These are phyloP conservation scores for Rhododendron simsii DNA, from an alignment of 148 eudicot genomes.

Conservation along the genomic window DNA sequence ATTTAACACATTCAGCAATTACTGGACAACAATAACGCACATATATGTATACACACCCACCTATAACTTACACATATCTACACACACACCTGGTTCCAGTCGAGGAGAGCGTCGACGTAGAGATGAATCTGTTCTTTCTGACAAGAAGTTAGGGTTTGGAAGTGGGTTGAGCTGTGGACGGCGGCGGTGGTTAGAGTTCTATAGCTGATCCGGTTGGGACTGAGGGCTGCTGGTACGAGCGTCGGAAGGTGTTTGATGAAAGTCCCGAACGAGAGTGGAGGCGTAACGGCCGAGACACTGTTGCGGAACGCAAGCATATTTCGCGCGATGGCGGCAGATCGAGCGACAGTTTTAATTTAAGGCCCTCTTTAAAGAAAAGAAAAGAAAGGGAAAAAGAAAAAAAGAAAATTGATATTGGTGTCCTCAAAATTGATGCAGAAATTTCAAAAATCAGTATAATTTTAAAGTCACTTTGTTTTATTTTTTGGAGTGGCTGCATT, in stretches of 20 bases:
- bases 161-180: conserved; percentile 18
- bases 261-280: conserved; percentile 40
- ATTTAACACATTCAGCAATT: conserved; percentile 3
- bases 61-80: no score
- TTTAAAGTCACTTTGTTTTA: no score
- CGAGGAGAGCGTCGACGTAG: conserved; percentile 70
- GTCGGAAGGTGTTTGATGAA: conserved; percentile 73
- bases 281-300: neutral
- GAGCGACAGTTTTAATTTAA: neutral
- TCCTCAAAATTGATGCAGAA: no score
- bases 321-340: neutral
- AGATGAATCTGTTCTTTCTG: conserved; percentile 58
- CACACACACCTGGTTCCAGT: conserved; percentile 70
- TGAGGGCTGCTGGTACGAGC: conserved; percentile 8
- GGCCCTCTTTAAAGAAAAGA: no score
- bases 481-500: no score
- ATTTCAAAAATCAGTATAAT: no score
- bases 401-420: no score
- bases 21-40: neutral
- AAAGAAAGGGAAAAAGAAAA: no score
- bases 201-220: conserved; percentile 12
- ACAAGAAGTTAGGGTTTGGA: conserved; percentile 46
- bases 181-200: conserved; percentile 24
- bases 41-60: neutral
- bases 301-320: conserved; percentile 23